Evolutionary conservation across 1,139 yeast genomes (phyloP).

Genomic region (Protomyces inundatus): DNA sequence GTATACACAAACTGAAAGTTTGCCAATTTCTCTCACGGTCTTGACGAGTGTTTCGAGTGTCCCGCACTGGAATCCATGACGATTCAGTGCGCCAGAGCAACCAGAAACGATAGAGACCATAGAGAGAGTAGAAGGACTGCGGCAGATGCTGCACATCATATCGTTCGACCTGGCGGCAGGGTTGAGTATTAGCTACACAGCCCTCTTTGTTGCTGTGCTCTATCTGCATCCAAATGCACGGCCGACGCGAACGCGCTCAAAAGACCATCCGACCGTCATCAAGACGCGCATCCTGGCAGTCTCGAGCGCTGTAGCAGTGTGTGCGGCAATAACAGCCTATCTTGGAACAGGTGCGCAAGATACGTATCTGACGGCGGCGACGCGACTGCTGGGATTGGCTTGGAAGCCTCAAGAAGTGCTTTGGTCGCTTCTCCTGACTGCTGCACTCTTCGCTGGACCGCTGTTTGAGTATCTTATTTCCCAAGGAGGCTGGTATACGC

Average conservation of each 20-base stretch:
- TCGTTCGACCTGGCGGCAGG: conserved; percentile 36
- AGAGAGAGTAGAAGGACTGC: neutral
- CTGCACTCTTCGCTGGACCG: conserved; percentile 54
- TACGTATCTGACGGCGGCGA: conserved; percentile 29
- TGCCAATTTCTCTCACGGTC: too few relatives aligned
- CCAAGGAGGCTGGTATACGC: conserved; percentile 32
- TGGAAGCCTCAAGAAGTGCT: conserved; percentile 32
- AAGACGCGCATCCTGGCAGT: conserved; percentile 42
- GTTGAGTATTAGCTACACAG: conserved; percentile 32
- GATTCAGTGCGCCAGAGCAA: too few relatives aligned
- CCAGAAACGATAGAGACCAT: neutral
- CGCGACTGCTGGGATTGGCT: conserved; percentile 22
- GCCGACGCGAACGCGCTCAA: conserved; percentile 35
- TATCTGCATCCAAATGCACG: conserved; percentile 36
- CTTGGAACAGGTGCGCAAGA: conserved; percentile 37
- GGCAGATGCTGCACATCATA: neutral
- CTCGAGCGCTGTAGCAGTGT: conserved; percentile 38
- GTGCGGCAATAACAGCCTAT: conserved; percentile 37
- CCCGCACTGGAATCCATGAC: too few relatives aligned
- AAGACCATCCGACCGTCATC: conserved; percentile 41
- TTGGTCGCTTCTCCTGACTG: conserved; percentile 35
- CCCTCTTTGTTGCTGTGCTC: conserved; percentile 38
- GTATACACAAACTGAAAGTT: too few relatives aligned
- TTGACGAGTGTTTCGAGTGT: too few relatives aligned
- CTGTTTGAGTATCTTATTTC: conserved; percentile 45